Evolutionary conservation across 2,329 filamentous ascomycete species (phyloP).

Genomic region (Pestalotiopsis sp.): DNA sequence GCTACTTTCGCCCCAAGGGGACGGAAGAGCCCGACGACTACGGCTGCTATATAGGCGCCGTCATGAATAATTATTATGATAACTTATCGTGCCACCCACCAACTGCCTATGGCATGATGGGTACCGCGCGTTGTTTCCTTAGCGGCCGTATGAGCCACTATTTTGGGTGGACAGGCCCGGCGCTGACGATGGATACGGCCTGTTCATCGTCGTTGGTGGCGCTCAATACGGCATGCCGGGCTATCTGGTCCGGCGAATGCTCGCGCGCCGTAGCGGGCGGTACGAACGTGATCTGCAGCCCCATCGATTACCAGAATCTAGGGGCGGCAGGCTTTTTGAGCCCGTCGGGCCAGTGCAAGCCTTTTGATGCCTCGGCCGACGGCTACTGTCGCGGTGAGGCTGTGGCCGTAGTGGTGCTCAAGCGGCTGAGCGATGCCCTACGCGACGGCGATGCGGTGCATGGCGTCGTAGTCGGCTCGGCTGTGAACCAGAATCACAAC

Average conservation of each 20-base stretch:
- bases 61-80: constrained; percentile 40
- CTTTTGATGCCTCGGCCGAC: constrained; percentile 45
- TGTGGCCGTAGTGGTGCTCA: constrained; percentile 47
- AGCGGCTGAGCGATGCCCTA: constrained; percentile 48
- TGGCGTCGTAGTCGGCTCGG: constrained; percentile 41
- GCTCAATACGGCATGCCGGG: constrained; percentile 39
- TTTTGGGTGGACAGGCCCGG: constrained; percentile 39
- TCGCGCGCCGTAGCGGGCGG: constrained; percentile 37
- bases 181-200: constrained; percentile 35
- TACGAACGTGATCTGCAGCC: constrained; percentile 33
- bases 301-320: constrained; percentile 29
- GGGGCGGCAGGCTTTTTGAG: constrained; percentile 30
- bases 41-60: constrained; percentile 41
- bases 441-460: constrained; percentile 47
- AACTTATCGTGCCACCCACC: constrained; percentile 40
- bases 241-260: constrained; percentile 33
- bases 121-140: constrained; percentile 30
- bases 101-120: constrained; percentile 37
- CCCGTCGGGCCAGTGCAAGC: constrained; percentile 30
- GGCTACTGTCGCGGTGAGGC: constrained; percentile 60
- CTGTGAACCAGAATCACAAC: constrained; percentile 45
- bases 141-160: constrained; percentile 34
- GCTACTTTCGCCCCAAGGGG: constrained; percentile 22
- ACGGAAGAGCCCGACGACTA: constrained; percentile 22
- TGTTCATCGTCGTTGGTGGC: constrained; percentile 41